Percentiles rank a stretch among this genome's conserved stretches.
phyloP scores from a whole-genome alignment of 2,329 filamentous ascomycete species.

The Diaporthe velutina region DNA sequence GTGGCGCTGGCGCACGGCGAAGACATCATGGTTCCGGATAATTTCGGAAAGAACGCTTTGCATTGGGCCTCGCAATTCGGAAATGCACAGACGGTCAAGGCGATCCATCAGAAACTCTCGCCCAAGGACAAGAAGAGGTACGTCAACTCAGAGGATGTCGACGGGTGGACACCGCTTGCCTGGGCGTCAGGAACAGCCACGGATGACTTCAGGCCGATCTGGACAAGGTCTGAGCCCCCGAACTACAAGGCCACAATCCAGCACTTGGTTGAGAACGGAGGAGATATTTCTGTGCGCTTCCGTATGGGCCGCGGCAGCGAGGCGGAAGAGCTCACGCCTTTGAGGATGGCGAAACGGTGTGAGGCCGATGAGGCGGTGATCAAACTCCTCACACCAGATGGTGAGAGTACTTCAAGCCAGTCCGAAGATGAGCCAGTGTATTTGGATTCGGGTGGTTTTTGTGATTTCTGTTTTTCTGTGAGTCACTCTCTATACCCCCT shows the following conservation, averaged over 20 bases:
- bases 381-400: background rate
- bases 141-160: background rate
- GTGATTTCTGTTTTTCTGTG: background rate
- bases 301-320: background rate
- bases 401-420: background rate
- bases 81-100: background rate
- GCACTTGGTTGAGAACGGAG: background rate
- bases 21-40: slow-evolving; percentile 5
- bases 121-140: background rate
- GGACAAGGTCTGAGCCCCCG: background rate
- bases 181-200: background rate
- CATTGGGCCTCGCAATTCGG: slow-evolving; percentile 19
- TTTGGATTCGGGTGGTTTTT: background rate
- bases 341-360: slow-evolving; percentile 27
- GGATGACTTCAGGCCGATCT: background rate
- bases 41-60: background rate
- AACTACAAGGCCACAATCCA: slow-evolving; percentile 9
- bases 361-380: background rate
- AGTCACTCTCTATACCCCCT: background rate
- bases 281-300: background rate
- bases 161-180: slow-evolving; percentile 18
- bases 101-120: slow-evolving; percentile 7
- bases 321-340: slow-evolving; percentile 3
- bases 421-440: background rate
- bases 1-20: background rate